These are phyloP conservation scores for Colletotrichum lentis DNA, from an alignment of 2,329 filamentous ascomycete species.

Conservation along the genomic window DNA sequence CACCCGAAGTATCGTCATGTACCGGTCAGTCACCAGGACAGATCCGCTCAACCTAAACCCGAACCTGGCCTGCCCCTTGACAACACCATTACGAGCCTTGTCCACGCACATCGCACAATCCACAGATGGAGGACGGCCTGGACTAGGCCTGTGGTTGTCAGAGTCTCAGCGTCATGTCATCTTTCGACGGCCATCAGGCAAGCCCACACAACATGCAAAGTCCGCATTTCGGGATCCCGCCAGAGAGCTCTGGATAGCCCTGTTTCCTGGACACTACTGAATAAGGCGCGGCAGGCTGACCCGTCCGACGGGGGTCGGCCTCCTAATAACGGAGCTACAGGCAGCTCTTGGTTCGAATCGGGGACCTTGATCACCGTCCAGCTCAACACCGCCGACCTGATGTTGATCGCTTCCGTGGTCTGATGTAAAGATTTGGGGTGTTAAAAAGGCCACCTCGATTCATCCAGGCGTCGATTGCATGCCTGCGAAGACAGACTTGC, in stretches of 20 bases:
- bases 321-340: slow-evolving; percentile 14
- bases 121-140: slow-evolving; percentile 27
- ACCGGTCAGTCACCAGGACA: slow-evolving; percentile 25
- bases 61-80: slow-evolving; percentile 31
- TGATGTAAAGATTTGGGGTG: slow-evolving; percentile 13
- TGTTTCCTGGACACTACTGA: slow-evolving; percentile 6
- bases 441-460: slow-evolving; percentile 20
- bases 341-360: slow-evolving; percentile 28
- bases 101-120: slow-evolving; percentile 24
- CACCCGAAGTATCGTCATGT: slow-evolving; percentile 33
- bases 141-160: slow-evolving; percentile 25
- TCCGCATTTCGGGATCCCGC: slow-evolving; percentile 24
- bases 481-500: neutral
- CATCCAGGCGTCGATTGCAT: slow-evolving; percentile 1
- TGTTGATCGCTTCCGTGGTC: slow-evolving; percentile 21
- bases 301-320: slow-evolving; percentile 7
- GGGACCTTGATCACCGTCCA: slow-evolving; percentile 25
- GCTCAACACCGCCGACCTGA: slow-evolving; percentile 26
- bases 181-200: slow-evolving; percentile 26
- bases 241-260: slow-evolving; percentile 18
- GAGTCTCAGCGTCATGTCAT: slow-evolving; percentile 31
- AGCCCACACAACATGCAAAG: slow-evolving; percentile 6
- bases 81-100: slow-evolving; percentile 32
- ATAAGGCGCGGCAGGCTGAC: slow-evolving; percentile 20
- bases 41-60: slow-evolving; percentile 18